Conservation (phyloP, 495 filamentous ascomycete genomes). For the Chaetomidium leptoderma region DNA sequence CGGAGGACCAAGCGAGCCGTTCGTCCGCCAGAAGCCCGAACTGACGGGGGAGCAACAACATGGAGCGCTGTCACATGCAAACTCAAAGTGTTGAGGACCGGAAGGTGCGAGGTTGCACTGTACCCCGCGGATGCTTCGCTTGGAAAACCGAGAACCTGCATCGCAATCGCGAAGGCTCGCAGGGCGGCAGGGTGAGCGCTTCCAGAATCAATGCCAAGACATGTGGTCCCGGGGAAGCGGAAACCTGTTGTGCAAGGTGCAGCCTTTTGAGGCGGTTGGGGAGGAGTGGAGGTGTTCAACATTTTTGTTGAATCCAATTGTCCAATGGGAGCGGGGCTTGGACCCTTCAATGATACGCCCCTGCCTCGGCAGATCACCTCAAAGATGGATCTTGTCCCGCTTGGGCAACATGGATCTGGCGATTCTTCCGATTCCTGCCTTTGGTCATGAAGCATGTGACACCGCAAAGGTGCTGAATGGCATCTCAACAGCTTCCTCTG, state of each 20-base stretch:
- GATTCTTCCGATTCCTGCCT: background rate
- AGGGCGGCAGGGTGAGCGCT: background rate
- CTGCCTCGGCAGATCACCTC: conserved; percentile 17
- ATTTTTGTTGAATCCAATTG: conserved; percentile 23
- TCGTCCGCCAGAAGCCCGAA: too few species aligned
- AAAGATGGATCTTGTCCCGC: background rate
- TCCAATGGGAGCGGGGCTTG: conserved; percentile 5
- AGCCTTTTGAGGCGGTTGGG: conserved; percentile 23
- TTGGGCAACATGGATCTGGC: background rate
- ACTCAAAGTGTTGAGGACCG: background rate
- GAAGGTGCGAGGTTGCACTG: background rate
- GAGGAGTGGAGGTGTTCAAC: conserved; percentile 18
- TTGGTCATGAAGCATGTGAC: conserved; percentile 13
- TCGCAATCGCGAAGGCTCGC: background rate
- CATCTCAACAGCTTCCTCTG: background rate
- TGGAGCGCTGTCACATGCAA: conserved; percentile 4
- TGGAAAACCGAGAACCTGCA: background rate
- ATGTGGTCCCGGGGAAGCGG: conserved; percentile 18
- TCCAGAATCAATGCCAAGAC: conserved; percentile 15
- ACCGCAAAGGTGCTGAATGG: background rate
- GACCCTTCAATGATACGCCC: background rate
- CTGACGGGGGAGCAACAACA: too few species aligned
- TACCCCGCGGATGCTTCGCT: background rate
- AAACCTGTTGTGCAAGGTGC: conserved; percentile 16
- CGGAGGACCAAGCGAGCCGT: too few species aligned